phyloP scores from a whole-genome alignment of 2,329 filamentous ascomycete species.

The Zasmidium citrigriseum region DNA sequence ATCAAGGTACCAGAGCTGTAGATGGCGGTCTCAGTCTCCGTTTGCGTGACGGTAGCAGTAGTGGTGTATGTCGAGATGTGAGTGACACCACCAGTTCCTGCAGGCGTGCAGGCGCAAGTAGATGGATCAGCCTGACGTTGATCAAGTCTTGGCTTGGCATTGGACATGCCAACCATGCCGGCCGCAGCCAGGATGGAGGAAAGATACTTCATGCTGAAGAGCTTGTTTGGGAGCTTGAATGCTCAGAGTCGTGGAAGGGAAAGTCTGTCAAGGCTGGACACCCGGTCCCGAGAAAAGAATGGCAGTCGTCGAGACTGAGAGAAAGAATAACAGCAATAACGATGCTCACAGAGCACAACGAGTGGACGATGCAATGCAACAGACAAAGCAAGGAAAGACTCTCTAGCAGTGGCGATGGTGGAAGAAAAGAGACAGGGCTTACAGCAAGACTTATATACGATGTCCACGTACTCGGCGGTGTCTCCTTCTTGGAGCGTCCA shows the following conservation, averaged over 20 bases:
- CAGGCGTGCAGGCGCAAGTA: slow-evolving; percentile 16
- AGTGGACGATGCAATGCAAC: slow-evolving; percentile 18
- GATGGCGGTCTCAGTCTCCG: slow-evolving; percentile 14
- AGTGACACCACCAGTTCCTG: background rate
- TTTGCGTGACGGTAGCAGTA: slow-evolving; percentile 23
- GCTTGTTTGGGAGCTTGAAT: slow-evolving; percentile 8
- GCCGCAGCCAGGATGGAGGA: slow-evolving; percentile 46
- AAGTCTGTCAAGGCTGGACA: slow-evolving; percentile 1
- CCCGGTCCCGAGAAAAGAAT: slow-evolving; percentile 14
- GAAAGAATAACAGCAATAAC: slow-evolving; percentile 24
- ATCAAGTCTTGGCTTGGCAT: slow-evolving; percentile 49
- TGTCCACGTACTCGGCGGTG: background rate
- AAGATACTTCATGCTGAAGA: slow-evolving; percentile 35
- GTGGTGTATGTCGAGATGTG: slow-evolving; percentile 11
- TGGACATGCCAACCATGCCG: slow-evolving; percentile 48
- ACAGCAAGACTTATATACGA: slow-evolving; percentile 15
- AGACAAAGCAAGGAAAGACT: slow-evolving; percentile 5
- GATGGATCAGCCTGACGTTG: slow-evolving; percentile 4
- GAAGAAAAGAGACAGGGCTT: background rate
- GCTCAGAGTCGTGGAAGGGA: background rate
- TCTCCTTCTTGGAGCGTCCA: background rate
- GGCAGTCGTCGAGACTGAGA: slow-evolving; percentile 26
- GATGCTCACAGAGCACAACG: slow-evolving; percentile 35
- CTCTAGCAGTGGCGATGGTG: slow-evolving; percentile 2
- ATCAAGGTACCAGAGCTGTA: slow-evolving; percentile 14